phyloP scores from a whole-genome alignment of 495 filamentous ascomycete species.

The Penicillium antarcticum region DNA sequence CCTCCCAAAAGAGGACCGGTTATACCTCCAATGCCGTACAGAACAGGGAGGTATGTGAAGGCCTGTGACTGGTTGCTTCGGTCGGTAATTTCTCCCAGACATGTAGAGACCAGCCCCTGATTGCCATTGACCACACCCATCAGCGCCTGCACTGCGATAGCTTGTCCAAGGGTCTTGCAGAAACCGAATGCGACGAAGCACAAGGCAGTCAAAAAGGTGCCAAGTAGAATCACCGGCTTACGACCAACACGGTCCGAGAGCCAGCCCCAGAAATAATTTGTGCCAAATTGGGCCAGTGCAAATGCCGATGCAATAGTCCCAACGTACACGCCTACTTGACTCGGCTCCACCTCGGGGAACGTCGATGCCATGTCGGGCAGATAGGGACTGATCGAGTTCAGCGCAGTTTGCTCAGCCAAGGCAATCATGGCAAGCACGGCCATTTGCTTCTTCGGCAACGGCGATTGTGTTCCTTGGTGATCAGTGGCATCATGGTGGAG shows the following conservation, averaged over 20 bases:
- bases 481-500: conserved; percentile 27
- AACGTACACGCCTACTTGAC: conserved; percentile 81
- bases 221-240: conserved; percentile 87
- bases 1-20: conserved; percentile 91
- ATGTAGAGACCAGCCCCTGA: conserved; percentile 81
- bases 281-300: conserved; percentile 85
- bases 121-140: conserved; percentile 97
- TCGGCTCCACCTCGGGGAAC: conserved; percentile 73
- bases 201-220: conserved; percentile 73
- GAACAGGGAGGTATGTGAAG: conserved; percentile 87
- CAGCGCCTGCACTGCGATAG: conserved; percentile 76
- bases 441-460: conserved; percentile 80
- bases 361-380: conserved; percentile 85
- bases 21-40: conserved; percentile 91
- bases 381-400: conserved; percentile 96
- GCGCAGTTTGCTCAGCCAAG: conserved; percentile 88
- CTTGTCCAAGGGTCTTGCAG: conserved; percentile 75
- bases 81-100: conserved; percentile 92
- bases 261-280: conserved; percentile 94
- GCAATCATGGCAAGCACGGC: conserved; percentile 82
- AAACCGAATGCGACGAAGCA: conserved; percentile 90
- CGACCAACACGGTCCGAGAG: conserved; percentile 85
- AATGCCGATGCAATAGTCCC: conserved; percentile 86
- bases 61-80: conserved; percentile 87
- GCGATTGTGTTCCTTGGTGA: conserved; percentile 45